Conservation (phyloP, 2,329 filamentous ascomycete genomes). For the Tolypocladium amazonense region DNA sequence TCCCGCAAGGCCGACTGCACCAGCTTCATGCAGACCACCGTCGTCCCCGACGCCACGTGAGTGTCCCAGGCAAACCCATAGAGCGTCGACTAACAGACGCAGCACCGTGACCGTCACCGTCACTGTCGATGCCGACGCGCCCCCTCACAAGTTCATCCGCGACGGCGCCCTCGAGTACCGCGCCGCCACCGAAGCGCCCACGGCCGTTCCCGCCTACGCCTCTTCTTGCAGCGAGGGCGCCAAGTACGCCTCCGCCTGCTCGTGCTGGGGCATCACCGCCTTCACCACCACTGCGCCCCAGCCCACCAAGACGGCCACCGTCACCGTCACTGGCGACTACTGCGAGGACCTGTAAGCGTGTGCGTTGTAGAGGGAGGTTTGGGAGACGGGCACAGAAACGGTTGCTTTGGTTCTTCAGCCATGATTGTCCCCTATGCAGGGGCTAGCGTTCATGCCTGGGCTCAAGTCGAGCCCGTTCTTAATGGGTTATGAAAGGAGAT, state of each 20-base stretch:
- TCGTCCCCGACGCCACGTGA: constrained; percentile 29
- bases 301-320: constrained; percentile 28
- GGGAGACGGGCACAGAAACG: neutral
- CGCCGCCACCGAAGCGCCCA: constrained; percentile 20
- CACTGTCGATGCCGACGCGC: constrained; percentile 22
- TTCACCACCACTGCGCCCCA: constrained; percentile 24
- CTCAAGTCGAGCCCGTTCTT: neutral
- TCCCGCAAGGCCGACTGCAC: constrained; percentile 28
- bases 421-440: neutral
- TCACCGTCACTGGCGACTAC: constrained; percentile 29
- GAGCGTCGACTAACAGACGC: neutral
- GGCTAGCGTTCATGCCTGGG: neutral
- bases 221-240: constrained; percentile 21
- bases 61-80: constrained; percentile 5
- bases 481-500: constrained; percentile 7
- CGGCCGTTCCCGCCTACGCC: constrained; percentile 28
- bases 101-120: constrained; percentile 27
- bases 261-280: constrained; percentile 33
- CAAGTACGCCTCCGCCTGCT: constrained; percentile 31
- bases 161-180: constrained; percentile 14
- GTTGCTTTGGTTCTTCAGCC: neutral
- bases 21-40: constrained; percentile 27
- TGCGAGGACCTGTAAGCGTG: constrained; percentile 25
- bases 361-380: neutral
- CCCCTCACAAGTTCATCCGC: constrained; percentile 16